Evolutionary conservation across 1,284 basidiomycete species (phyloP), one percentile per base, ranked within the genome.

Genomic region (Caloboletus firmus): DNA sequence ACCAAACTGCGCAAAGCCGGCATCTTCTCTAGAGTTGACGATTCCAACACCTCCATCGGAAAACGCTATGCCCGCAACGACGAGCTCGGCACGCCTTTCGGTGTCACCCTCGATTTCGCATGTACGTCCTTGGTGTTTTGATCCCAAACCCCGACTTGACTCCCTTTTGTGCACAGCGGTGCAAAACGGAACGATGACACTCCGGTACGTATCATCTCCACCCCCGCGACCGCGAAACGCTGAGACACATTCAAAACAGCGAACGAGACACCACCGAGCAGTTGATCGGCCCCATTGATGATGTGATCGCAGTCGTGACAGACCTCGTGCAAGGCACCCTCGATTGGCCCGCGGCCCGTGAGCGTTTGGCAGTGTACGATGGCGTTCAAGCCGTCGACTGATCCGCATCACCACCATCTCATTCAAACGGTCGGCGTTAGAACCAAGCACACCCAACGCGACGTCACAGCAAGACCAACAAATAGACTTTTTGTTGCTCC

Each of bases 51-150:
- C 39, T 91, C 93, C 6, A 98, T 99, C 69, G 97, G 96, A 49
- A 94, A 93, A 77, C 92, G 97, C 36, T 99, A 99, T 74, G 86
- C 97, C 31, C 85, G 97, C 59, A 99, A 98, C 76, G 96, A 99
- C 76, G 97, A 99, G 76, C 84, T 99, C 41, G 96, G 96, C 62
- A 99, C 96, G 35, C 96, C 96, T 4, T 99, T 91, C 70, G 96
- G 96, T 51, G 81, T 95, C 62, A 99, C 97, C 6, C 82, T 99
- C 58, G 96, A 99, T 76, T 99, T 99, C 79, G 96, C 95, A 26
- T 95, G 94, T 93, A 72, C 74, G 90, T 63, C 9, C 15, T 48
- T 41, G n/a, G 37, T 10, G n/a, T 46, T 32, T 45, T 13, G 12
- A 36, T 22, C 22, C 26, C 32, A 49, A 28, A 24, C 37, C 22